Conservation (phyloP, 371 early-diverging fungal genomes). For the Mucor saturninus region DNA sequence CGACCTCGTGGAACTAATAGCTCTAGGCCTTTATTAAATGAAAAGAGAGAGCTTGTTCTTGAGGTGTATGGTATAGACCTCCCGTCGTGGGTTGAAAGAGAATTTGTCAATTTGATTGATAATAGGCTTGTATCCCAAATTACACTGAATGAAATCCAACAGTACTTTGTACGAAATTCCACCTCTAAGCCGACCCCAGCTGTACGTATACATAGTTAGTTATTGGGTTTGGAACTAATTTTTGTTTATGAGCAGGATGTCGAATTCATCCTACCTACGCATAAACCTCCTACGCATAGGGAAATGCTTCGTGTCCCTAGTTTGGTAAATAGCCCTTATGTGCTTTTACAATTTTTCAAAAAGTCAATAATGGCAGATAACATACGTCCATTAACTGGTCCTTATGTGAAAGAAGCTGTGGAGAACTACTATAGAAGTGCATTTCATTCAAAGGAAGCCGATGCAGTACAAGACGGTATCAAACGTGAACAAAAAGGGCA, state of each 20-base stretch:
- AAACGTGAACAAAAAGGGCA: conserved; percentile 11
- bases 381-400: conserved; percentile 56
- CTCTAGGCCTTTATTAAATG: conserved; percentile 1
- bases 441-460: conserved; percentile 15
- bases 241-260: conserved; percentile 53
- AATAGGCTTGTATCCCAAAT: conserved; percentile 64
- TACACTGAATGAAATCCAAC: conserved; percentile 69
- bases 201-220: conserved; percentile 37
- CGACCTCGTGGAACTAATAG: conserved; percentile 26
- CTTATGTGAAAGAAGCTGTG: conserved; percentile 61
- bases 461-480: conserved; percentile 11
- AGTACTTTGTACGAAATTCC: conserved; percentile 72
- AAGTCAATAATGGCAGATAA: conserved; percentile 65
- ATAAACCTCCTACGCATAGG: conserved; percentile 41
- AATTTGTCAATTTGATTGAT: conserved; percentile 72
- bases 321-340: conserved; percentile 60
- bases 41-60: conserved; percentile 61
- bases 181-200: conserved; percentile 68
- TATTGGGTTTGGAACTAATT: background rate
- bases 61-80: conserved; percentile 77
- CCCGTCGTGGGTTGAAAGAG: conserved; percentile 69
- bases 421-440: conserved; percentile 36
- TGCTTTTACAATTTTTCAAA: conserved; percentile 67
- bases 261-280: conserved; percentile 66
- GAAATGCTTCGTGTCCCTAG: conserved; percentile 59